Evolutionary conservation across 257 asterid species (phyloP), one percentile per base, ranked within the genome.

Genomic region (Solanum stenotomum): DNA sequence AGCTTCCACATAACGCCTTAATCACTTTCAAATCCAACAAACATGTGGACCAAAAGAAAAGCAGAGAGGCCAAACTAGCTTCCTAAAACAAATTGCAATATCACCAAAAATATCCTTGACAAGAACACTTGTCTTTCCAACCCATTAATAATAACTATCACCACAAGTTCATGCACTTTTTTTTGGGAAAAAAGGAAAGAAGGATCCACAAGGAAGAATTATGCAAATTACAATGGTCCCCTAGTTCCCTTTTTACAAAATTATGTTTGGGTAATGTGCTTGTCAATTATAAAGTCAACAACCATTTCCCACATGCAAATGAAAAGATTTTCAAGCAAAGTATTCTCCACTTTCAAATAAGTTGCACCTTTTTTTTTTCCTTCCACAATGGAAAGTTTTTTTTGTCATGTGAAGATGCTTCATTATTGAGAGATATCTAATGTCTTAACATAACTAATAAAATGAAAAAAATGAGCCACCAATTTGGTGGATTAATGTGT

Each of bases 211-310:
- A 81, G 85, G 85, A 3, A 81, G 68, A 46, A 81, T 81, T 81
- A 81, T 81, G 68, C 85, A 81, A 44, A 46, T 81, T 81, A 81
- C 23, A 81, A 81, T 44, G 85, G 85, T 81, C 85, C 85, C 85
- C 68, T 81, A 44, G 85, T 46, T 27, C 65, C 85, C 9, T 79
- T 79, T 67, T 79, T 44, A 27, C 67, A 81, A 81, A 78, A 44
- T 79, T 79, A 44, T 79, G 40, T 79, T 79, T 44, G 16, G 85
- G 67, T 44, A 79, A 46, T 81, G 85, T 81, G 67, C 85, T 81
- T 46, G 34, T 81, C 85, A 81, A 81, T 81, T 46, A 81, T 81
- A 81, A 81, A 81, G 67, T 81, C 85, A 81, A 81, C 85, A 81
- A 27, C 85, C 68, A 79, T 81, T 81, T 81, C 25, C 67, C 85